Percentiles rank a stretch among this genome's conserved stretches.
Conservation (phyloP, 768 basidiomycete genomes). For the Clitopilus passeckerianus region DNA sequence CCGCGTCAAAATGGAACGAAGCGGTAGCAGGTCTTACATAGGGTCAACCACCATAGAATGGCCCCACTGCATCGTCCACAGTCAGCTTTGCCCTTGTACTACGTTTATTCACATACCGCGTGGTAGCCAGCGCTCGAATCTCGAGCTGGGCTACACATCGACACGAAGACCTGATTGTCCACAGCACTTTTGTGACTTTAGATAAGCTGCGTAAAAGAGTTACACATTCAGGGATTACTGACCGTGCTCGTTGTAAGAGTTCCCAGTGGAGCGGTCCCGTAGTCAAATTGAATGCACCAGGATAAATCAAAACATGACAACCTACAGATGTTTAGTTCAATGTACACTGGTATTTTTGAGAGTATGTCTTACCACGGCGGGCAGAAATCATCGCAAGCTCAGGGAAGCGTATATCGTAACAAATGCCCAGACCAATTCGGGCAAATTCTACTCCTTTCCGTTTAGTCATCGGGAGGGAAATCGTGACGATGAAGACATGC, state of each 20-base stretch:
- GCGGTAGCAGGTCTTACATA: conserved; percentile 37
- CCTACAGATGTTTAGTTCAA: conserved; percentile 35
- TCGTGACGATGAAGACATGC: conserved; percentile 28
- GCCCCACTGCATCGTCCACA: conserved; percentile 56
- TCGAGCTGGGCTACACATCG: conserved; percentile 95
- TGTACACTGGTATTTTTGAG: not conserved
- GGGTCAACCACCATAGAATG: conserved; percentile 92
- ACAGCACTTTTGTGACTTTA: conserved; percentile 61
- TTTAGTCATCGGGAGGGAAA: not conserved
- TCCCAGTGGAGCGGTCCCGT: conserved; percentile 98
- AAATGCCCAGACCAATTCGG: conserved; percentile 93
- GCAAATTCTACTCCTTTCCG: conserved; percentile 67
- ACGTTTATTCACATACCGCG: conserved; percentile 50
- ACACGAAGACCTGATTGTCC: conserved; percentile 95
- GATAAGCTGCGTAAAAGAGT: not conserved
- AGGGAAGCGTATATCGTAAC: conserved; percentile 94
- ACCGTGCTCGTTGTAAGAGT: conserved; percentile 82
- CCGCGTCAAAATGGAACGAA: not conserved
- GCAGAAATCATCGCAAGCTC: conserved; percentile 91
- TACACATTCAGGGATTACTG: conserved; percentile 11
- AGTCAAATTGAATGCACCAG: conserved; percentile 91
- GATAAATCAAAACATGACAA: conserved; percentile 86
- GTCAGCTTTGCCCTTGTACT: not conserved
- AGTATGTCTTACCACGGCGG: conserved; percentile 55
- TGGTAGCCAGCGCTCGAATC: conserved; percentile 81